These are phyloP conservation scores for Clitopilus passeckerianus DNA, from an alignment of 768 basidiomycete species.

Conservation along the genomic window DNA sequence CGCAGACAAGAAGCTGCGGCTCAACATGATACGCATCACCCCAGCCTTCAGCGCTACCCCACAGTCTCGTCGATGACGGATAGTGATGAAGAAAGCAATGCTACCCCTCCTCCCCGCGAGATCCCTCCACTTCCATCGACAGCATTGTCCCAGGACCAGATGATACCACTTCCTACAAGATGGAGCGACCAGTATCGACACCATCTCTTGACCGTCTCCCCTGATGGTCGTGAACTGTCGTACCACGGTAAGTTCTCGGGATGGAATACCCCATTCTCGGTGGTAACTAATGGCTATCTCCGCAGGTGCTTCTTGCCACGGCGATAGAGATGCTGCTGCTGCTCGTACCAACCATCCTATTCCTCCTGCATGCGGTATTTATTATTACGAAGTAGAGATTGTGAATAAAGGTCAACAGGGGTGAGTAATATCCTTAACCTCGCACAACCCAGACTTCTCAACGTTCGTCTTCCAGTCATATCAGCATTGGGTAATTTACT, in stretches of 20 bases:
- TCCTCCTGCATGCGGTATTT: slow-evolving; percentile 84
- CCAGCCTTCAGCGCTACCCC: slow-evolving; percentile 30
- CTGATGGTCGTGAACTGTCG: slow-evolving; percentile 69
- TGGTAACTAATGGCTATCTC: slow-evolving; percentile 3
- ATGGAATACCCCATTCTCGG: not conserved
- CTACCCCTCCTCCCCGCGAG: slow-evolving; percentile 40
- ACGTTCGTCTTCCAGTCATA: slow-evolving; percentile 42
- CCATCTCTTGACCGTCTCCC: slow-evolving; percentile 51
- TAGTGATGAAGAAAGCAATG: slow-evolving; percentile 63
- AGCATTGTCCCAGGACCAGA: slow-evolving; percentile 28
- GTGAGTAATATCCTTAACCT: slow-evolving; percentile 30
- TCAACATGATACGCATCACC: slow-evolving; percentile 14
- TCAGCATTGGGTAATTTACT: slow-evolving; percentile 71
- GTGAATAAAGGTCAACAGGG: slow-evolving; percentile 77
- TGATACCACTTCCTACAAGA: slow-evolving; percentile 64
- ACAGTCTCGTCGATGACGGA: slow-evolving; percentile 26
- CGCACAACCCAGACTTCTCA: too few species aligned
- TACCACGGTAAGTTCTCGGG: slow-evolving; percentile 49
- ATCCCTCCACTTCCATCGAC: slow-evolving; percentile 20
- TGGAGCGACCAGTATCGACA: slow-evolving; percentile 74
- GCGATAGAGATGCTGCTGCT: slow-evolving; percentile 81
- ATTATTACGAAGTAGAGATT: slow-evolving; percentile 91
- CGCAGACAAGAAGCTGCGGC: slow-evolving; percentile 29
- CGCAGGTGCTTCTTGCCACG: slow-evolving; percentile 45
- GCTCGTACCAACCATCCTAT: slow-evolving; percentile 75